phyloP scores from a whole-genome alignment of 192 early-diverging fungal species.

The Coemansia sp. region DNA sequence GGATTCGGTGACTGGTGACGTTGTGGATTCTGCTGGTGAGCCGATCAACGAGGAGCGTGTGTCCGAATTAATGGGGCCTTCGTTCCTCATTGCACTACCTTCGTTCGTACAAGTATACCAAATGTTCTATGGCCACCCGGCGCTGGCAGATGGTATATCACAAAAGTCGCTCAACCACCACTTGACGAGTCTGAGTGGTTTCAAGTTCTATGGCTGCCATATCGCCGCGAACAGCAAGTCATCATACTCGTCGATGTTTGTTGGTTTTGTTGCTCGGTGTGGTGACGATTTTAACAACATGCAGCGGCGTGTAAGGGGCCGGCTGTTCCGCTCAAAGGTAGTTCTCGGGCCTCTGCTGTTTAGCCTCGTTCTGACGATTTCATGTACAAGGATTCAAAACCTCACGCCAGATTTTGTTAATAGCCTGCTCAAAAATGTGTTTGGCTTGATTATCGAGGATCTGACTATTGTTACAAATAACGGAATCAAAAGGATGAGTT shows the following conservation, averaged over 20 bases:
- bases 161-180: neutral
- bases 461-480: constrained; percentile 7
- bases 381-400: neutral
- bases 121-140: constrained; percentile 15
- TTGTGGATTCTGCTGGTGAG: constrained; percentile 5
- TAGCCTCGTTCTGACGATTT: constrained; percentile 12
- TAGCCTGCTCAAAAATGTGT: constrained; percentile 9
- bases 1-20: neutral
- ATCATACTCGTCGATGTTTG: neutral
- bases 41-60: constrained; percentile 15
- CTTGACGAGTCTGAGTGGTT: constrained; percentile 15
- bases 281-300: constrained; percentile 1
- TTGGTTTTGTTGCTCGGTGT: constrained; percentile 8
- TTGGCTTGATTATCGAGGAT: neutral
- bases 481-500: neutral
- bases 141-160: constrained; percentile 6
- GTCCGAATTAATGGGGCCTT: constrained; percentile 21
- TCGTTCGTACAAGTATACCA: constrained; percentile 13
- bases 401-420: constrained; percentile 1
- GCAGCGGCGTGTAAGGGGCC: constrained; percentile 5
- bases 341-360: constrained; percentile 27
- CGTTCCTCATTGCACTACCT: constrained; percentile 10
- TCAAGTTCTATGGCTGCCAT: constrained; percentile 3
- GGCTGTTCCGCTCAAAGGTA: constrained; percentile 4
- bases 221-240: neutral